Conservation (phyloP, 2,329 filamentous ascomycete genomes). For the Aspergillus sp. region DNA sequence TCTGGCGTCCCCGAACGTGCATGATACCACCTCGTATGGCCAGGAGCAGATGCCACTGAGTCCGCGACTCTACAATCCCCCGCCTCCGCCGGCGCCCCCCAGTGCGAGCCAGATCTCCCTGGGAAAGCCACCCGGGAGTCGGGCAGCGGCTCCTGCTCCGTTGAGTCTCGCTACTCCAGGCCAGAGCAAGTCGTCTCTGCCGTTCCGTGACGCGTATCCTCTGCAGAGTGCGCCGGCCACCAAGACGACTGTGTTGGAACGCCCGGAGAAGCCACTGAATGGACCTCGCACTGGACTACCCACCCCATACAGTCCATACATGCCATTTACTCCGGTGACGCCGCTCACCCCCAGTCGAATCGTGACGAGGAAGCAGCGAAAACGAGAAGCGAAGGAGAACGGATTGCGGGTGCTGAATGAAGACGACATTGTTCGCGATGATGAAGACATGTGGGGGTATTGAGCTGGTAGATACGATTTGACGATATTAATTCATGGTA, state of each 20-base stretch:
- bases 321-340: conserved; percentile 51
- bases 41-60: conserved; percentile 57
- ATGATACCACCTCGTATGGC: conserved; percentile 43
- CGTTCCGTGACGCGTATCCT: conserved; percentile 45
- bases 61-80: conserved; percentile 56
- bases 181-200: conserved; percentile 36
- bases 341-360: conserved; percentile 48
- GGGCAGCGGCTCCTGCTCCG: conserved; percentile 28
- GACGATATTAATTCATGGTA: no score
- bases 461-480: no score
- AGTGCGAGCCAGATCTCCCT: conserved; percentile 35
- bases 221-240: conserved; percentile 46
- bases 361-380: conserved; percentile 45
- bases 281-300: conserved; percentile 48
- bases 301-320: conserved; percentile 52
- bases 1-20: conserved; percentile 46
- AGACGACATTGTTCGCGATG: conserved; percentile 47
- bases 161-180: conserved; percentile 29
- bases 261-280: conserved; percentile 34
- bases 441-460: conserved; percentile 47
- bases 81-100: conserved; percentile 49
- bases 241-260: conserved; percentile 50
- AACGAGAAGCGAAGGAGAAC: conserved; percentile 41
- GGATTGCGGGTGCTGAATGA: conserved; percentile 46
- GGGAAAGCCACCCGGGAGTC: conserved; percentile 20